Percentiles rank a stretch among this genome's conserved stretches.
Conservation (phyloP, 495 filamentous ascomycete species). For the Aspergillus baeticus region DNA sequence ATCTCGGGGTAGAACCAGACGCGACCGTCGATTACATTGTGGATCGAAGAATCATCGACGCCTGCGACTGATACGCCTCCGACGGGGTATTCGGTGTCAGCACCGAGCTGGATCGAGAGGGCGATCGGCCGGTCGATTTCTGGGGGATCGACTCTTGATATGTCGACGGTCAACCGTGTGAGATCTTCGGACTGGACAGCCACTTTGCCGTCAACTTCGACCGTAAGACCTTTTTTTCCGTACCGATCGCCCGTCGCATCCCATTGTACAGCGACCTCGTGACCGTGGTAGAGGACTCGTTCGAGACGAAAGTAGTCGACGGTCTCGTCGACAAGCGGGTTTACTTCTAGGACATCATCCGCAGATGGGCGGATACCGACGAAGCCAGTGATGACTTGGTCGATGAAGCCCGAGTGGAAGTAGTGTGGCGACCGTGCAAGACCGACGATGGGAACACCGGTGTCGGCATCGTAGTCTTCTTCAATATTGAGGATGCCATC, state of each 20-base stretch:
- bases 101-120: constrained; percentile 22
- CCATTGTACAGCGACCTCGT: constrained; percentile 29
- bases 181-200: constrained; percentile 12
- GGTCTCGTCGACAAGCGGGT: constrained; percentile 21
- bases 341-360: constrained; percentile 28
- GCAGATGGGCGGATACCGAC: constrained; percentile 27
- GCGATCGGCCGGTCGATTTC: constrained; percentile 17
- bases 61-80: constrained; percentile 24
- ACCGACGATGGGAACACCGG: constrained; percentile 23
- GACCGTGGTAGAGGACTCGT: constrained; percentile 30
- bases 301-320: constrained; percentile 30
- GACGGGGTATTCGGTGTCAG: constrained; percentile 15
- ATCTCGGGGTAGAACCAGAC: constrained; percentile 25
- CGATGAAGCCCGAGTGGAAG: constrained; percentile 32
- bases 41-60: constrained; percentile 19
- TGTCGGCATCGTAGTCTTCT: constrained; percentile 30
- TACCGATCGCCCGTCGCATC: constrained; percentile 23
- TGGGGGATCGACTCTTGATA: constrained; percentile 8
- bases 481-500: constrained; percentile 27
- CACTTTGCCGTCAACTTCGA: constrained; percentile 24
- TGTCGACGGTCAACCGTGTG: constrained; percentile 13
- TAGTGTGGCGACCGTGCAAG: constrained; percentile 28
- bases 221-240: constrained; percentile 19
- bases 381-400: constrained; percentile 27
- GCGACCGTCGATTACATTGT: constrained; percentile 28